Evolutionary conservation across 2,329 filamentous ascomycete species (phyloP).

Genomic region (Pseudocercospora macadamiae): DNA sequence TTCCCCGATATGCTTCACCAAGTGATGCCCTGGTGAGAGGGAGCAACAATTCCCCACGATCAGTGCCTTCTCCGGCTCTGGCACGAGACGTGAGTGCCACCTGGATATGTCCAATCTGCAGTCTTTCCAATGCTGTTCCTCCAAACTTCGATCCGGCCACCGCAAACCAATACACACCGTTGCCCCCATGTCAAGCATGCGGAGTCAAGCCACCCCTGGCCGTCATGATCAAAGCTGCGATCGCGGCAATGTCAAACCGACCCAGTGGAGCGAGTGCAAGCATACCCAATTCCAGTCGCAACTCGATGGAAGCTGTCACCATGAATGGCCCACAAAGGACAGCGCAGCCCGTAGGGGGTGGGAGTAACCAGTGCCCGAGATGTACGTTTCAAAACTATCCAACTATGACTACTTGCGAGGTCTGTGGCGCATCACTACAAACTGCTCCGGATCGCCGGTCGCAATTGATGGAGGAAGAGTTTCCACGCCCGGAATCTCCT

Average conservation of each 20-base stretch:
- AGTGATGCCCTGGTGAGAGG: constrained; percentile 45
- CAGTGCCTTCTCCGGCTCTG: constrained; percentile 51
- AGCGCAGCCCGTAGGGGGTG: neutral
- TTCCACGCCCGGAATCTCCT: constrained; percentile 70
- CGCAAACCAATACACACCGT: constrained; percentile 74
- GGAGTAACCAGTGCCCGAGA: constrained; percentile 65
- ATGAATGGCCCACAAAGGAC: neutral
- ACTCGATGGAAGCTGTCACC: constrained; percentile 10
- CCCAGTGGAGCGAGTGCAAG: constrained; percentile 23
- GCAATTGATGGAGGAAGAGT: constrained; percentile 29
- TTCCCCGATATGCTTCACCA: constrained; percentile 51
- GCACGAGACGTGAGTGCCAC: constrained; percentile 65
- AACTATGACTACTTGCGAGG: constrained; percentile 82
- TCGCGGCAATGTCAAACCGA: constrained; percentile 70
- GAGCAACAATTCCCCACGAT: constrained; percentile 52
- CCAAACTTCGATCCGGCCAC: constrained; percentile 88
- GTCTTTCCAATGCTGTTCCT: constrained; percentile 88
- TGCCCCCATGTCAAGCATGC: constrained; percentile 88
- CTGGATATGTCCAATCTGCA: constrained; percentile 96
- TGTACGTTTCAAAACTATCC: constrained; percentile 96
- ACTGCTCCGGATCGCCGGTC: constrained; percentile 47
- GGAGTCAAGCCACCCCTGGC: constrained; percentile 88
- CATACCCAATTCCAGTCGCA: neutral
- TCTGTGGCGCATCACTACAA: constrained; percentile 78
- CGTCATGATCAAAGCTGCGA: constrained; percentile 82